These are phyloP conservation scores for Chenopodium quinoa DNA, from an alignment of 148 eudicot species.

Conservation along the genomic window DNA sequence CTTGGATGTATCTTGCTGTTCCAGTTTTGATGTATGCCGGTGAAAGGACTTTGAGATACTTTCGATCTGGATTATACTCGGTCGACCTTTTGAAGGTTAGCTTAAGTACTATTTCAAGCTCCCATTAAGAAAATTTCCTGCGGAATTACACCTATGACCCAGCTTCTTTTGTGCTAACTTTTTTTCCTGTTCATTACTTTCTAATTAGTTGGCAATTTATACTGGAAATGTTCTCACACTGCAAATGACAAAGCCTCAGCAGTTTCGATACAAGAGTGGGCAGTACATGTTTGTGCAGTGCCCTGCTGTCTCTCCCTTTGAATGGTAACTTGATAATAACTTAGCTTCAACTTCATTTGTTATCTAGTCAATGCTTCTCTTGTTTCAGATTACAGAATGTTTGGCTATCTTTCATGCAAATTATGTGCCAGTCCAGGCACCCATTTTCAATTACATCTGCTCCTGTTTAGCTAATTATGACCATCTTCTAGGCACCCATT, in stretches of 20 bases:
- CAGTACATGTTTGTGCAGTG: slow-evolving; percentile 98
- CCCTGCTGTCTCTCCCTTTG: slow-evolving; percentile 90
- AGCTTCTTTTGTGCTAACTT: background rate
- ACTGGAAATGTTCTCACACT: slow-evolving; percentile 85
- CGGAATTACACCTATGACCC: background rate
- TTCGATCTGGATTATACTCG: slow-evolving; percentile 65
- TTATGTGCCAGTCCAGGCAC: slow-evolving; percentile 53
- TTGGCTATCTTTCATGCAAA: background rate
- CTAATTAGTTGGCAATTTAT: slow-evolving; percentile 70
- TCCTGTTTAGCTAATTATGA: slow-evolving; percentile 43
- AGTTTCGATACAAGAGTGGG: slow-evolving; percentile 88
- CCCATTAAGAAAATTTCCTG: background rate
- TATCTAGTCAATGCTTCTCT: slow-evolving; percentile 1
- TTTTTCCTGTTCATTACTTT: slow-evolving; percentile 11
- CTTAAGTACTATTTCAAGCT: slow-evolving; percentile 2
- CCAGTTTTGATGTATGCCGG: slow-evolving; percentile 94
- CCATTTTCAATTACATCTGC: slow-evolving; percentile 98
- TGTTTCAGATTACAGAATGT: background rate
- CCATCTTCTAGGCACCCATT: slow-evolving; percentile 86
- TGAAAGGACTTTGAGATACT: slow-evolving; percentile 83
- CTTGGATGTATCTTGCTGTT: slow-evolving; percentile 93
- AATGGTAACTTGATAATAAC: slow-evolving; percentile 56
- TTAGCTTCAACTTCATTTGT: background rate
- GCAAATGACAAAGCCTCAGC: slow-evolving; percentile 92
- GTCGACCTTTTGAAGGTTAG: slow-evolving; percentile 80